These are phyloP conservation scores for Letharia columbiana DNA, from an alignment of 495 filamentous ascomycete genomes.

Conservation along the genomic window DNA sequence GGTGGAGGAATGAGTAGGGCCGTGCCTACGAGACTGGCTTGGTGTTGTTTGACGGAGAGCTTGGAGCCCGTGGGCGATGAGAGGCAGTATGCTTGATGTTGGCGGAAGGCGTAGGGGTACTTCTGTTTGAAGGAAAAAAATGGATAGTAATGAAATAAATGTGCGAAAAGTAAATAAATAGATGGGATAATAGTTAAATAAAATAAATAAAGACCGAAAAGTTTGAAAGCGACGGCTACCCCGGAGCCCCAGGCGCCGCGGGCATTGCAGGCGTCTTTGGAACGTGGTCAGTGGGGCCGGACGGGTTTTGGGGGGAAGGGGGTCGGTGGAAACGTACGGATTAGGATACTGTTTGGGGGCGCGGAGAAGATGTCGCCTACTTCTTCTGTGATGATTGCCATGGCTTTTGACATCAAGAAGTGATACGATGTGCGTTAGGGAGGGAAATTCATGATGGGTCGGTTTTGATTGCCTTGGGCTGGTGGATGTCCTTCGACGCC, in stretches of 20 bases:
- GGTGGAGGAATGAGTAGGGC: constrained; percentile 40
- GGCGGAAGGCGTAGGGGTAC: constrained; percentile 14
- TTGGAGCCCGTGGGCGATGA: background rate
- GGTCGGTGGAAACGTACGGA: constrained; percentile 30
- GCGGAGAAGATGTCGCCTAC: constrained; percentile 39
- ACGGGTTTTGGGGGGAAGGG: background rate
- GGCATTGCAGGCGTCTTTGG: constrained; percentile 41
- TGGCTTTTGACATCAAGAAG: background rate
- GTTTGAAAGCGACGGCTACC: constrained; percentile 9
- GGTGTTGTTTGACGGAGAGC: constrained; percentile 13
- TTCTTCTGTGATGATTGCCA: constrained; percentile 26
- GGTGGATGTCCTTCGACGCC: no score
- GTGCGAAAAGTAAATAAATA: no score
- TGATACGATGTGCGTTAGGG: no score
- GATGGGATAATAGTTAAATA: no score
- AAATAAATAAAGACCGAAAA: no score
- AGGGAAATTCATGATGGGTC: no score
- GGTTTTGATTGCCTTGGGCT: no score
- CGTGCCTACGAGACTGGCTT: constrained; percentile 31
- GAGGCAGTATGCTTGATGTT: constrained; percentile 13
- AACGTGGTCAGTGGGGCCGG: background rate
- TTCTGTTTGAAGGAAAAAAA: no score
- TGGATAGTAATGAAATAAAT: no score
- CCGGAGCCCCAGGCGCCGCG: constrained; percentile 37
- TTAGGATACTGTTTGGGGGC: constrained; percentile 36